Evolutionary conservation across 495 filamentous ascomycete species (phyloP), one percentile per base, ranked within the genome.

Genomic region (Penicillium arizonense): DNA sequence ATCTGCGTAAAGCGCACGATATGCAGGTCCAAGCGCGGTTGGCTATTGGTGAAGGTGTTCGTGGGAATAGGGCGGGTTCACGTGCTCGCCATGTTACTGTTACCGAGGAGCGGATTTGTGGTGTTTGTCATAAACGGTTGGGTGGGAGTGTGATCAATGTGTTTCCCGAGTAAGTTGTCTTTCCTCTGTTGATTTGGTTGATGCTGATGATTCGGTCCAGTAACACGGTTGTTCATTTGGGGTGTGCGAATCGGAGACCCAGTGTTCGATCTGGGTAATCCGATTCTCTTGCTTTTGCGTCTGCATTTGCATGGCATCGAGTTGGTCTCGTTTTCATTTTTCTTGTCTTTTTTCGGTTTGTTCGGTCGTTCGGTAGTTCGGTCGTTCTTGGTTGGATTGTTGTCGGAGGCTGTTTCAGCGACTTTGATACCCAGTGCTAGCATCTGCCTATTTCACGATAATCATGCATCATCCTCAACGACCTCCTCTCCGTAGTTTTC

Each of bases 51-150:
- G 88, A 88, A 56, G 83, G 79, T 1, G 73, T 77, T 9, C 70
- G 69, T 14, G 65, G 70, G 5, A 30, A 30, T 9, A 72, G 70
- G 47, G 26, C 26, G 5, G 76, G 73, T 8, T 84, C 82, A 0
- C 74, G 85, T 56, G 90, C 87, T 60, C 75, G 88, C 50, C 76
- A 86, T 55, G 90, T 96, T 28, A 81, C 90, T 7, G 82, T 98
- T 51, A 78, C 75, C 2, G 93, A 98, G 59, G 91, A 97, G 57
- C 79, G 89, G 52, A 86, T 94, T 20, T 98, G 94, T 67, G 85
- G 87, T 10, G 87, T 94, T 34, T 98, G 94, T 65, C 86, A 96
- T 67, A 97, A 96, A 74, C 74, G 94, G 50, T 79, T 98, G 55
- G 94, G 95, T 6, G 85, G 89, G 12, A 94, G 87, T 69, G 94